phyloP scores from a whole-genome alignment of 768 basidiomycete species.

The Amylocystis lapponica region DNA sequence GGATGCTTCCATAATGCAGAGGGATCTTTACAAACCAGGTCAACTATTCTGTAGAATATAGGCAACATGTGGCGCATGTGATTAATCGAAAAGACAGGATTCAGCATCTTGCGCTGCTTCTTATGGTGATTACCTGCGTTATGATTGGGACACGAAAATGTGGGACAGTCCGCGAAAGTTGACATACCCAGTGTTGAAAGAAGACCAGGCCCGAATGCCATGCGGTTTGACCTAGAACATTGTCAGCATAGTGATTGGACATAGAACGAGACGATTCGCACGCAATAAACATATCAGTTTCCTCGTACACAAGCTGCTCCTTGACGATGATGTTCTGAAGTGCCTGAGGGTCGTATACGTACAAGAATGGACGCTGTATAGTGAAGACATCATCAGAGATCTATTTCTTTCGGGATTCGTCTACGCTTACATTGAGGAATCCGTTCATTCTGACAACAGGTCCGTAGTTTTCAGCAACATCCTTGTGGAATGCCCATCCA shows the following conservation, averaged over 20 bases:
- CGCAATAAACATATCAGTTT: constrained; percentile 11
- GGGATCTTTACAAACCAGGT: constrained; percentile 11
- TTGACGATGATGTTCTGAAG: constrained; percentile 41
- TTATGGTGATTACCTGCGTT: constrained; percentile 10
- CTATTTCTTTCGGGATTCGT: not conserved
- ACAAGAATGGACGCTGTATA: constrained; percentile 27
- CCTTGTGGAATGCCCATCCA: constrained; percentile 12
- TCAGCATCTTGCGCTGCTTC: constrained; percentile 25
- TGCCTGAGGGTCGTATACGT: constrained; percentile 40
- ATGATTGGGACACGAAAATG: not conserved
- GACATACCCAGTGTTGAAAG: constrained; percentile 18
- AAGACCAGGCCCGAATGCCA: constrained; percentile 19
- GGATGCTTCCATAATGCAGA: not conserved
- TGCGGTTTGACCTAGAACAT: constrained; percentile 8
- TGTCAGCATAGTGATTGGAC: not conserved
- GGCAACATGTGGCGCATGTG: constrained; percentile 15
- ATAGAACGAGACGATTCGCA: constrained; percentile 1
- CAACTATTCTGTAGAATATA: constrained; percentile 8
- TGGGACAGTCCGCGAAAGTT: not conserved
- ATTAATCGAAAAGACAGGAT: constrained; percentile 14
- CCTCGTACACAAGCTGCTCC: constrained; percentile 22
- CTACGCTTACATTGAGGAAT: constrained; percentile 12
- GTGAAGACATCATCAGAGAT: not conserved
- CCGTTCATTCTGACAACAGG: constrained; percentile 12
- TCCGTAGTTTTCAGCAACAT: constrained; percentile 13